A percentile compares a stretch with the other conserved stretches of the same genome.
Conservation (phyloP, 805 yeast genomes). For the Helenozyma baotianmanensis region DNA sequence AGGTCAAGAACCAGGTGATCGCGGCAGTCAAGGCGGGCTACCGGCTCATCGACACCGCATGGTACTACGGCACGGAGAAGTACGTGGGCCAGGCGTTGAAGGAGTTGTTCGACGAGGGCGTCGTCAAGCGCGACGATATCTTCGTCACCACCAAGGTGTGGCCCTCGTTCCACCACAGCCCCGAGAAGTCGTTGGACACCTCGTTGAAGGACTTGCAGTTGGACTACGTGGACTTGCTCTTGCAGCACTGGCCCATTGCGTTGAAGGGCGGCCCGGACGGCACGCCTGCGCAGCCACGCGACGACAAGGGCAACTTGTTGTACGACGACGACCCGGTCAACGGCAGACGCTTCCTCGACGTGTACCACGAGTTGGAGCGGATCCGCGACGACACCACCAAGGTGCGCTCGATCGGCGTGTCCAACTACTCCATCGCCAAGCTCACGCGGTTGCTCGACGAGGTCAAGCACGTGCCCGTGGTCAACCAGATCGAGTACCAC, state of each 20-base stretch:
- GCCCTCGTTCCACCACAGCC: slow-evolving; percentile 11
- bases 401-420: slow-evolving; percentile 69
- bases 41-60: slow-evolving; percentile 76
- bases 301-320: slow-evolving; percentile 29
- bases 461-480: slow-evolving; percentile 57
- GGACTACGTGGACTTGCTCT: slow-evolving; percentile 16
- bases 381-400: slow-evolving; percentile 25
- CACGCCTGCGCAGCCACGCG: slow-evolving; percentile 31
- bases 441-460: slow-evolving; percentile 47
- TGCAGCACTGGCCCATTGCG: slow-evolving; percentile 33
- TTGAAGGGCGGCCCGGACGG: slow-evolving; percentile 39
- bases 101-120: slow-evolving; percentile 6
- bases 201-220: slow-evolving; percentile 14
- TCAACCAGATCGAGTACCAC: slow-evolving; percentile 74
- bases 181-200: slow-evolving; percentile 10
- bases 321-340: slow-evolving; percentile 18
- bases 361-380: slow-evolving; percentile 32
- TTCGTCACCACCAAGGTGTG: slow-evolving; percentile 17
- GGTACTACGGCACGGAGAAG: slow-evolving; percentile 61
- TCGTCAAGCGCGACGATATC: slow-evolving; percentile 14
- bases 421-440: slow-evolving; percentile 59
- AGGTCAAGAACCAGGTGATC: slow-evolving; percentile 52
- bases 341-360: slow-evolving; percentile 23
- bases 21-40: slow-evolving; percentile 64
- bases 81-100: slow-evolving; percentile 62